Conservation (phyloP, 1,284 basidiomycete genomes). For the Moesziomyces sp. region DNA sequence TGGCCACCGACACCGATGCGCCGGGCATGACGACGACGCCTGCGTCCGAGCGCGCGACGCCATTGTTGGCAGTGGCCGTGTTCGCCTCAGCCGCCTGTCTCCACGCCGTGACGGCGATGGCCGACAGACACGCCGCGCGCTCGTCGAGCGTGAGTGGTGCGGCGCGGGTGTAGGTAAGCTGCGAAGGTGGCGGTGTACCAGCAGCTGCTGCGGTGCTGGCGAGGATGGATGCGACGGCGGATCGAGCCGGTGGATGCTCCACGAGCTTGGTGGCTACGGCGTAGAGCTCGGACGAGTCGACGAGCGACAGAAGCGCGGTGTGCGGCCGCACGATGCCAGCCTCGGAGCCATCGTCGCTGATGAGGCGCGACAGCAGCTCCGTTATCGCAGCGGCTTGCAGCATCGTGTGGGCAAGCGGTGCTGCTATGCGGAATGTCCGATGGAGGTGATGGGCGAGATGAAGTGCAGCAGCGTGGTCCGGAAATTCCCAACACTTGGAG, state of each 20-base stretch:
- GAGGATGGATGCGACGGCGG: slow-evolving; percentile 20
- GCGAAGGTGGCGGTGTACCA: background rate
- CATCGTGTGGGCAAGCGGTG: slow-evolving; percentile 7
- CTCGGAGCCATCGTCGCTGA: slow-evolving; percentile 2
- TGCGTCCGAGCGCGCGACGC: background rate
- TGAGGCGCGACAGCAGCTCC: slow-evolving; percentile 33
- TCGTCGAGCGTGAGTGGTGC: slow-evolving; percentile 35
- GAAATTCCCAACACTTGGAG: too few relatives aligned
- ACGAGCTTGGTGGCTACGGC: slow-evolving; percentile 26
- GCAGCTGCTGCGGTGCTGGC: slow-evolving; percentile 33
- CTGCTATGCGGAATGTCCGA: too few relatives aligned
- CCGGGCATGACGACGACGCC: slow-evolving; percentile 21
- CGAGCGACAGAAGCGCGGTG: slow-evolving; percentile 33
- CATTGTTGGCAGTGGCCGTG: background rate
- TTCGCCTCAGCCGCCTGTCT: slow-evolving; percentile 17
- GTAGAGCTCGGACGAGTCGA: slow-evolving; percentile 46
- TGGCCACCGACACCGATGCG: slow-evolving; percentile 12
- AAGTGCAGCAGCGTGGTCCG: too few relatives aligned
- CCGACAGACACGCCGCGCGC: slow-evolving; percentile 30
- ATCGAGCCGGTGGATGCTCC: slow-evolving; percentile 11
- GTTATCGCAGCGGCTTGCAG: slow-evolving; percentile 42
- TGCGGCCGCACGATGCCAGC: slow-evolving; percentile 14
- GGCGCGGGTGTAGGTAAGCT: background rate
- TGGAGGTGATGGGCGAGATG: background rate
- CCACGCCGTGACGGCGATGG: slow-evolving; percentile 36